Evolutionary conservation across 805 yeast genomes (phyloP).

Genomic region (Metschnikowia rubicola): DNA sequence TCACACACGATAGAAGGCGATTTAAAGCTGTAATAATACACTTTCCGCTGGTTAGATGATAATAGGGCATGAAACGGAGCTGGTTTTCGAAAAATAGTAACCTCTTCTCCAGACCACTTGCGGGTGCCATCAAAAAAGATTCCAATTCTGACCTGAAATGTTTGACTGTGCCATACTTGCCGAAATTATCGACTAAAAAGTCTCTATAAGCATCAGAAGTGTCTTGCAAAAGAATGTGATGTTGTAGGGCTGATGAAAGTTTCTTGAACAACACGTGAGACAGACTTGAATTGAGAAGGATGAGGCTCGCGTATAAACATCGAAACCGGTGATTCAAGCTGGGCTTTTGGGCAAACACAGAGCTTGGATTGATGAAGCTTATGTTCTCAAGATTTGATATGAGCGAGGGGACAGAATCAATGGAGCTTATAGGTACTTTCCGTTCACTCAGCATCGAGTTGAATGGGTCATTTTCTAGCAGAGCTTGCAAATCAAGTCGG

Average conservation of each 20-base stretch:
- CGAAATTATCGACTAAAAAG: not conserved
- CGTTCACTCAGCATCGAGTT: not conserved
- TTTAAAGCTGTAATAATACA: not conserved
- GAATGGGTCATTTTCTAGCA: not conserved
- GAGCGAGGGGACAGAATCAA: conserved; percentile 20
- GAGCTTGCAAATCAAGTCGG: not conserved
- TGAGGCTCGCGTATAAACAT: conserved; percentile 8
- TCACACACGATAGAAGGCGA: not conserved
- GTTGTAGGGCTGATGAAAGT: conserved; percentile 9
- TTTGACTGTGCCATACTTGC: conserved; percentile 1
- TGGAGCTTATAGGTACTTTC: conserved; percentile 8
- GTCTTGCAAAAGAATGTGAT: conserved; percentile 6
- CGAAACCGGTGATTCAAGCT: conserved; percentile 2
- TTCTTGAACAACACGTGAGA: conserved; percentile 6
- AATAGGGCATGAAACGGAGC: not conserved
- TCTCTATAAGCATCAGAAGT: not conserved
- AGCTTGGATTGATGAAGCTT: conserved; percentile 16
- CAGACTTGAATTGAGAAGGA: conserved; percentile 2
- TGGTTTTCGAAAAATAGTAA: not conserved
- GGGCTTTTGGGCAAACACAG: conserved; percentile 4
- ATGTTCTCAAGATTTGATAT: conserved; percentile 19
- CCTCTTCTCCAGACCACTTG: not conserved
- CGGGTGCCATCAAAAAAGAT: not conserved
- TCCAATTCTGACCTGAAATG: conserved; percentile 1
- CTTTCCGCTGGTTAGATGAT: not conserved